A percentile compares a stretch with the other conserved stretches of the same genome.
phyloP scores from a whole-genome alignment of 805 yeast species.

The Metschnikowia santaceciliae region DNA sequence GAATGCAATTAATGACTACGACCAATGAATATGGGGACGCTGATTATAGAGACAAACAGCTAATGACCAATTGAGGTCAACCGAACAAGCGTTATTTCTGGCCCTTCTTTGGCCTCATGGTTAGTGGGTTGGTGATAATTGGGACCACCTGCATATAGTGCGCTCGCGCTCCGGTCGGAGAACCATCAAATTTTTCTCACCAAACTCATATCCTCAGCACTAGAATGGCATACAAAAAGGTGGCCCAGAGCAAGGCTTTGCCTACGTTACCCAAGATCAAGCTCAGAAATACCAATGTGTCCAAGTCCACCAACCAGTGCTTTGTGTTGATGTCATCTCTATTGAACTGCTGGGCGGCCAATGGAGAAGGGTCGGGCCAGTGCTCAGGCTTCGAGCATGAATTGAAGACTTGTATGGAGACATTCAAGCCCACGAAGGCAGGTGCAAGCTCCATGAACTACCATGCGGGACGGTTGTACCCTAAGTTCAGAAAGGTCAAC shows the following conservation, averaged over 20 bases:
- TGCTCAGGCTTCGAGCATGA: conserved; percentile 67
- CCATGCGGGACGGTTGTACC: conserved; percentile 53
- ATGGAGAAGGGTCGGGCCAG: conserved; percentile 72
- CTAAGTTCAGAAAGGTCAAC: conserved; percentile 46
- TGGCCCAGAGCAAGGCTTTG: conserved; percentile 37
- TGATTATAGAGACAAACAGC: too few relatives aligned
- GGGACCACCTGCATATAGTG: neutral
- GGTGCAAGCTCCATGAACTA: conserved; percentile 47
- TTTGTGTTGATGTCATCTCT: conserved; percentile 77
- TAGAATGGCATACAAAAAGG: conserved; percentile 42
- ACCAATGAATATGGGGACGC: neutral
- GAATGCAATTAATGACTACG: neutral
- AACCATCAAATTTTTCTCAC: conserved; percentile 7
- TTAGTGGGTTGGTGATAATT: too few relatives aligned
- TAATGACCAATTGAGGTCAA: too few relatives aligned
- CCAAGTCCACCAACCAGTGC: conserved; percentile 65
- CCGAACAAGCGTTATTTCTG: too few relatives aligned
- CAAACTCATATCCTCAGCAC: conserved; percentile 1
- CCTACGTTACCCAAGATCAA: conserved; percentile 75
- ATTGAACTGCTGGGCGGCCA: conserved; percentile 94
- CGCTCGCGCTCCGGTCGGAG: neutral
- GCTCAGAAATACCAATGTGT: conserved; percentile 60
- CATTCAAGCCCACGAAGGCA: conserved; percentile 36
- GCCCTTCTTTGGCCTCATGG: too few relatives aligned
- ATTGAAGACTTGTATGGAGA: conserved; percentile 70